phyloP scores from a whole-genome alignment of 1,284 basidiomycete genomes.

The Takashimella koratensis region DNA sequence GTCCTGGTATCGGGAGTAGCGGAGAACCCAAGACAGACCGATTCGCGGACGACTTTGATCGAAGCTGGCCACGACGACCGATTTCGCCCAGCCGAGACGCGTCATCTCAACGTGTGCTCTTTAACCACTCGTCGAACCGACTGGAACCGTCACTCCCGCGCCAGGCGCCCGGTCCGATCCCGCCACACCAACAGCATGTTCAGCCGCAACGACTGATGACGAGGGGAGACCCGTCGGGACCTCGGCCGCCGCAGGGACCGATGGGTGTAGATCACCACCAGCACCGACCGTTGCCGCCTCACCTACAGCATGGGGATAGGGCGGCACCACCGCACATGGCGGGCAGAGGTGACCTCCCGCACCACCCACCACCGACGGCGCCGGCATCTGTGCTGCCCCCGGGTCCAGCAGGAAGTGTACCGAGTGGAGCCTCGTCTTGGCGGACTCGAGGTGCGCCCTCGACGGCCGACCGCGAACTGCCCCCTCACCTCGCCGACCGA shows the following conservation, averaged over 20 bases:
- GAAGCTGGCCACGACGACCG: constrained; percentile 72
- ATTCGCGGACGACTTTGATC: constrained; percentile 75
- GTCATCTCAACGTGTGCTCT: constrained; percentile 58
- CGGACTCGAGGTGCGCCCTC: constrained; percentile 3
- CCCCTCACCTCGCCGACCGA: constrained; percentile 29
- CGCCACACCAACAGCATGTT: constrained; percentile 26
- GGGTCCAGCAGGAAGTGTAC: too few species aligned
- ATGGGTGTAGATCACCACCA: background rate
- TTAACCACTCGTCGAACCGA: constrained; percentile 82
- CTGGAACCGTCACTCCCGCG: constrained; percentile 57
- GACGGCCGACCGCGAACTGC: constrained; percentile 27
- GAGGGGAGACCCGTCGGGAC: constrained; percentile 10
- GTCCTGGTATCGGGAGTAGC: too few species aligned
- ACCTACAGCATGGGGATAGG: constrained; percentile 12
- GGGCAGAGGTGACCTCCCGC: constrained; percentile 1
- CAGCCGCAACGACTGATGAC: constrained; percentile 47
- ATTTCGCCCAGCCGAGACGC: constrained; percentile 8
- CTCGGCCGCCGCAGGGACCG: too few species aligned
- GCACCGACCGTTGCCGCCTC: constrained; percentile 20
- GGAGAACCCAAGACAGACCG: constrained; percentile 42
- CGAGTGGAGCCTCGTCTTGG: constrained; percentile 50
- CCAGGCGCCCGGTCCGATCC: constrained; percentile 18
- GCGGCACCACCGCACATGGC: constrained; percentile 39
- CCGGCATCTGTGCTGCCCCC: too few species aligned
- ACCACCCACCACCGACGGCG: constrained; percentile 3